Evolutionary conservation across 495 filamentous ascomycete species (phyloP).

Genomic region (Pyrenopolyporus hunteri): DNA sequence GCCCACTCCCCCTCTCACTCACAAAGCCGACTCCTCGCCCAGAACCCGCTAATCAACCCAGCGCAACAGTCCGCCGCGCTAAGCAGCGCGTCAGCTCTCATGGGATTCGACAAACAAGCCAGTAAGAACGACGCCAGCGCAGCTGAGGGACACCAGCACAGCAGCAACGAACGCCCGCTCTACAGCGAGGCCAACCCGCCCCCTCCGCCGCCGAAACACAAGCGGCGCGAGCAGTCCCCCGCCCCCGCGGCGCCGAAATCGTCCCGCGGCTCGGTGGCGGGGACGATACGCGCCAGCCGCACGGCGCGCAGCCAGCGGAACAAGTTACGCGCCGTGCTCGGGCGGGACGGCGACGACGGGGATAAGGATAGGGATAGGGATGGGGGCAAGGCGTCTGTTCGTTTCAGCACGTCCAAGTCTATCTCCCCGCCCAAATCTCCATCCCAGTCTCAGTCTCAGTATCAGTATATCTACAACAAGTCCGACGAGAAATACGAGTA

Average conservation of each 20-base stretch:
- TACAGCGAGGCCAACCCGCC: neutral
- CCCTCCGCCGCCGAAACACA: constrained; percentile 2
- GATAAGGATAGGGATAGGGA: neutral
- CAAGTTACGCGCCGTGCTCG: constrained; percentile 25
- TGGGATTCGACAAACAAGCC: too few species aligned
- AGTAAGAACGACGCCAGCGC: neutral
- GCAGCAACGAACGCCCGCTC: neutral
- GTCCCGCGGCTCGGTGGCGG: constrained; percentile 12
- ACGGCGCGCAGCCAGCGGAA: constrained; percentile 31
- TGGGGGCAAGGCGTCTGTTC: too few species aligned
- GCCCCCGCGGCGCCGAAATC: constrained; percentile 8
- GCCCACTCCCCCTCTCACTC: neutral
- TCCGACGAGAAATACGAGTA: neutral
- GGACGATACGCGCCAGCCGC: constrained; percentile 9
- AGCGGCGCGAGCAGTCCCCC: too few species aligned
- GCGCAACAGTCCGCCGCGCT: constrained; percentile 18
- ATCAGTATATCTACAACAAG: too few species aligned
- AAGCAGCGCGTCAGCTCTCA: constrained; percentile 3
- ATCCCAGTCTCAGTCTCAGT: too few species aligned
- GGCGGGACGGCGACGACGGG: constrained; percentile 1
- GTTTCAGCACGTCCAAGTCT: too few species aligned
- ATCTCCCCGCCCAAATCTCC: too few species aligned
- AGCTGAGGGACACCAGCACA: neutral
- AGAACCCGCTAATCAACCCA: constrained; percentile 20
- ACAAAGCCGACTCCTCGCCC: constrained; percentile 5